Evolutionary conservation across 2,329 filamentous ascomycete species (phyloP).

Genomic region (Mycosphaerelloides madeirae): DNA sequence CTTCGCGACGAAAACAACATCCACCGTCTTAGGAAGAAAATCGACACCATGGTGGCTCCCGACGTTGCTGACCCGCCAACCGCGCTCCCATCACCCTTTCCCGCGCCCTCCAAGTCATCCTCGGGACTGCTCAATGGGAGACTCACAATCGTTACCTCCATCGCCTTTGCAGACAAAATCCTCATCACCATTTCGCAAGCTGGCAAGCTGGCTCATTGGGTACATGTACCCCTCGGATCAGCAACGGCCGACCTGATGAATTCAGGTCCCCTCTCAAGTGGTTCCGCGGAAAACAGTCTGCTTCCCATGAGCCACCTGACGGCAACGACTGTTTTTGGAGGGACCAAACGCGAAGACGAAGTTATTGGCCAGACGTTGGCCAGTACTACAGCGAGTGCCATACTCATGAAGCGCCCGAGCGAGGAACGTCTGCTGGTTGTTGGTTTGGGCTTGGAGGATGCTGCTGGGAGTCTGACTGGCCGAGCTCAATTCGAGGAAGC

Average conservation of each 20-base stretch:
- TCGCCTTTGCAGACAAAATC: conserved; percentile 84
- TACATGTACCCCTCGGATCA: conserved; percentile 74
- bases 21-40: too few species aligned
- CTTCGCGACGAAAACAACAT: too few species aligned
- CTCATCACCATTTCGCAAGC: conserved; percentile 83
- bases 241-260: conserved; percentile 59
- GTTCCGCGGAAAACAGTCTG: conserved; percentile 46
- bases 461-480: conserved; percentile 20
- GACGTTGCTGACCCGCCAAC: conserved; percentile 15
- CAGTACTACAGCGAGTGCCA: conserved; percentile 77
- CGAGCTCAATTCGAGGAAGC: conserved; percentile 39
- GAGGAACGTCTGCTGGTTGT: conserved; percentile 57
- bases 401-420: conserved; percentile 64
- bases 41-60: not conserved
- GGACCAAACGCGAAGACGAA: conserved; percentile 72
- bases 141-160: conserved; percentile 65
- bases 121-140: conserved; percentile 62
- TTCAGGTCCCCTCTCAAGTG: conserved; percentile 50
- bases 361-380: conserved; percentile 77
- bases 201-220: conserved; percentile 87
- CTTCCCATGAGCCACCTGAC: conserved; percentile 79
- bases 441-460: conserved; percentile 52
- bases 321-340: conserved; percentile 80
- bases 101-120: conserved; percentile 34
- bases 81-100: conserved; percentile 55